Conservation (phyloP, 2,329 filamentous ascomycete species). For the Aspergillus ochraceus region DNA sequence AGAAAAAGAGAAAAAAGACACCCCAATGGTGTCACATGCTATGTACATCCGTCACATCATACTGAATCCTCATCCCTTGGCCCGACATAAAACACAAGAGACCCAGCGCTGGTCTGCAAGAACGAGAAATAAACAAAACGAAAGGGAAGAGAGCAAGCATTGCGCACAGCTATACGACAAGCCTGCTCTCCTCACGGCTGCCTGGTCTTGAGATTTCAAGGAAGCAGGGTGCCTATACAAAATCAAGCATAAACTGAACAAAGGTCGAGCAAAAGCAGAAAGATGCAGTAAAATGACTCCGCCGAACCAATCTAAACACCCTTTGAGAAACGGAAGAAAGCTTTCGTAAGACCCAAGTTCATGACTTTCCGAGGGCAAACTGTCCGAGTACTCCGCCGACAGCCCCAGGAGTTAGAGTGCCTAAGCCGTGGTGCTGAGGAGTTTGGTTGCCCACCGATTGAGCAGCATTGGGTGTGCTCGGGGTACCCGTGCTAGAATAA, state of each 20-base stretch:
- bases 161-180: background rate
- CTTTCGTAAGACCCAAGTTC: slow-evolving; percentile 10
- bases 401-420: slow-evolving; percentile 74
- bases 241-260: slow-evolving; percentile 2
- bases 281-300: slow-evolving; percentile 11
- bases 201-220: background rate
- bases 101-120: background rate
- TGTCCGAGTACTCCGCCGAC: slow-evolving; percentile 73
- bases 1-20: slow-evolving; percentile 15
- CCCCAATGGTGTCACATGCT: slow-evolving; percentile 24
- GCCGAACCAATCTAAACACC: slow-evolving; percentile 15
- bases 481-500: slow-evolving; percentile 50
- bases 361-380: slow-evolving; percentile 51
- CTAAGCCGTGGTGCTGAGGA: slow-evolving; percentile 51
- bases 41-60: slow-evolving; percentile 41
- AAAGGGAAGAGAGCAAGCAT: slow-evolving; percentile 5
- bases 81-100: slow-evolving; percentile 8
- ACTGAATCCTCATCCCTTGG: slow-evolving; percentile 20
- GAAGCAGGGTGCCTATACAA: slow-evolving; percentile 18
- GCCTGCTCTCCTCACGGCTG: background rate
- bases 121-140: slow-evolving; percentile 3
- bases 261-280: slow-evolving; percentile 7
- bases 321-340: slow-evolving; percentile 1
- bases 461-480: slow-evolving; percentile 68
- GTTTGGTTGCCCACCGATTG: slow-evolving; percentile 50